Conservation (phyloP, 495 filamentous ascomycete genomes). For the Penicillium chermesinum region DNA sequence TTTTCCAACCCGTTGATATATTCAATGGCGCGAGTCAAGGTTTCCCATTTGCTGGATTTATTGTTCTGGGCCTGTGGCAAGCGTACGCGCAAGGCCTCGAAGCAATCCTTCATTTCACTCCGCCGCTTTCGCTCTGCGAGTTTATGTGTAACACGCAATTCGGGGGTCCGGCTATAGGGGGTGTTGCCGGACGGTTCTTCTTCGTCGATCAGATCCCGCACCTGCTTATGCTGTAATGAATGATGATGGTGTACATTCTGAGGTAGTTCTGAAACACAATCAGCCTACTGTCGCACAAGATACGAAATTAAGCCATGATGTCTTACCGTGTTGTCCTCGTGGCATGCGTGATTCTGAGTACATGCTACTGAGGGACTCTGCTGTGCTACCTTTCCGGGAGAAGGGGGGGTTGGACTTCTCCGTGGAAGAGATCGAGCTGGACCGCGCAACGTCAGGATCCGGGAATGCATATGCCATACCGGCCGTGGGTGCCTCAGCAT, state of each 20-base stretch:
- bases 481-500: constrained; percentile 73
- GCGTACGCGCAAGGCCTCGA: constrained; percentile 76
- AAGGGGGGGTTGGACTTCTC: constrained; percentile 42
- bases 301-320: background rate
- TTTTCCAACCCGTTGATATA: constrained; percentile 40
- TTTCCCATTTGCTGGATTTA: constrained; percentile 99
- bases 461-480: constrained; percentile 81
- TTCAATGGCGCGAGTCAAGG: constrained; percentile 60
- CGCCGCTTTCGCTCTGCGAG: constrained; percentile 91
- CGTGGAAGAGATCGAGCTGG: constrained; percentile 50
- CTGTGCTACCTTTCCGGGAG: constrained; percentile 66
- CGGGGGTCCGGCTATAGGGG: constrained; percentile 90
- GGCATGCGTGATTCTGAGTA: constrained; percentile 70
- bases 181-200: constrained; percentile 52
- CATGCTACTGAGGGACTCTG: constrained; percentile 70
- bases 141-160: constrained; percentile 93
- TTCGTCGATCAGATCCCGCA: constrained; percentile 61
- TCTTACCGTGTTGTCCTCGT: constrained; percentile 59
- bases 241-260: constrained; percentile 61
- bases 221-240: constrained; percentile 67
- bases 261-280: constrained; percentile 35
- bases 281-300: constrained; percentile 9
- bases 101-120: constrained; percentile 97
- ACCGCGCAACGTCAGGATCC: constrained; percentile 61
- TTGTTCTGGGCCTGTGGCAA: constrained; percentile 82